Base-by-base conservation (phyloP, 2,329 filamentous ascomycete genomes). In the Nigrospora osmanthi region DNA sequence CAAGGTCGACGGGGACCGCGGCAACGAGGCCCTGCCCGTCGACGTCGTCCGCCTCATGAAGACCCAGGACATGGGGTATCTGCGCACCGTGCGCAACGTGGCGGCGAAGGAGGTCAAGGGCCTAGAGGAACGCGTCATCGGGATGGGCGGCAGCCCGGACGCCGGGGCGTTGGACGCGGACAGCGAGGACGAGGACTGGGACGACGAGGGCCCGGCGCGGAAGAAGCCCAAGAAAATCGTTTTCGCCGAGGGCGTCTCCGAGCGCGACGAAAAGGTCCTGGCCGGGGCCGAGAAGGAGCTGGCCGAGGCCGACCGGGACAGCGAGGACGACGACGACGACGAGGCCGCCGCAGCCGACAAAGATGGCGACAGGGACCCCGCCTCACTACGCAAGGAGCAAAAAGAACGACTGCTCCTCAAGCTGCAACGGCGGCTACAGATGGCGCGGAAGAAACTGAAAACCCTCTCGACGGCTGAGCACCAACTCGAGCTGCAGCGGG, bases 41-140 rank as follows among this genome's bases (percentile, higher is more conserved):
- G 77, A 84, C 17, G 71, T 72, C 1, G 77, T 81, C 19, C 70
- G 81, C 16, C 65, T 85, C 17, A 72, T 85, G 50, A 86, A 85
- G 68, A 85, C 81, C 2, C 82, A 86, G 62, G 82, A 86, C 55
- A 60, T 82, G 30, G 80, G 75, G 3, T 85, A 85, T 58, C 60
- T 85, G 23, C 67, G 81, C 49, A 81, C 79, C 17, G 76, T 80
- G 69, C 68, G 76, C 46, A 82, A 81, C 52, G 70, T 80, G 23
- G 70, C 75, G 4, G 58, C 66, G 47, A 82, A 81, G 57, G 78
- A 85, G 52, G 73, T 81, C 2, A 66, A 67, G 35, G 62, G 55
- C 43, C 58, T 85, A 23, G 73, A 82, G 63, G 69, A 78, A 61
- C 68, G 73, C 47, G 65, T 75, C 2, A 66, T 78, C 10, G 58